These are phyloP conservation scores for Leersia perrieri DNA, from an alignment of 176 grass and related monocot species.

Conservation along the genomic window DNA sequence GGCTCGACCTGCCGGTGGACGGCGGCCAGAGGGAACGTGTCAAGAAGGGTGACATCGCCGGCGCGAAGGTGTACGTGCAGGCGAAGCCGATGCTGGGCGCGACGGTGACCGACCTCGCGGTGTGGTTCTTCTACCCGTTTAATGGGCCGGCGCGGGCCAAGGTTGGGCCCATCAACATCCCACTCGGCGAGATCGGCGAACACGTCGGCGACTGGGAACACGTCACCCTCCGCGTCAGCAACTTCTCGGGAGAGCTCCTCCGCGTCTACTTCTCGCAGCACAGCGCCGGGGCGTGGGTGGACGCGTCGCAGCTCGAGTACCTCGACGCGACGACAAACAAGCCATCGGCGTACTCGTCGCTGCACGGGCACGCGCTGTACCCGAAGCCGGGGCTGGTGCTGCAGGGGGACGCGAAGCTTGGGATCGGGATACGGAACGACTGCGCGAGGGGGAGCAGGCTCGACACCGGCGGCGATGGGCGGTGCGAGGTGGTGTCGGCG, in stretches of 20 bases:
- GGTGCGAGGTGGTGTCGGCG: constrained; percentile 62
- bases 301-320: constrained; percentile 71
- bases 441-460: constrained; percentile 54
- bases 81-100: constrained; percentile 82
- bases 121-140: constrained; percentile 90
- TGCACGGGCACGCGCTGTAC: constrained; percentile 78
- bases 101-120: constrained; percentile 64
- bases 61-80: constrained; percentile 63
- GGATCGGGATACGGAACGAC: constrained; percentile 87
- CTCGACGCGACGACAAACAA: constrained; percentile 33
- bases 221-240: constrained; percentile 79
- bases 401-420: constrained; percentile 58
- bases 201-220: constrained; percentile 98
- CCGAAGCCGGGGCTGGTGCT: constrained; percentile 52
- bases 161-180: constrained; percentile 42
- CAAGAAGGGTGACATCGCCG: constrained; percentile 62
- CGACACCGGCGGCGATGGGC: constrained; percentile 36
- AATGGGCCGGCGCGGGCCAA: constrained; percentile 77
- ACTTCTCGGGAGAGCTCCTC: constrained; percentile 65
- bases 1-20: constrained; percentile 79
- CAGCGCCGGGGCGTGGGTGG: constrained; percentile 57
- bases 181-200: constrained; percentile 69
- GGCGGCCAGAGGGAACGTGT: constrained; percentile 31
- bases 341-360: constrained; percentile 63
- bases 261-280: constrained; percentile 72